These are phyloP conservation scores for Kodamaea hsintzibuensis DNA, from an alignment of 805 yeast genomes.

Conservation along the genomic window DNA sequence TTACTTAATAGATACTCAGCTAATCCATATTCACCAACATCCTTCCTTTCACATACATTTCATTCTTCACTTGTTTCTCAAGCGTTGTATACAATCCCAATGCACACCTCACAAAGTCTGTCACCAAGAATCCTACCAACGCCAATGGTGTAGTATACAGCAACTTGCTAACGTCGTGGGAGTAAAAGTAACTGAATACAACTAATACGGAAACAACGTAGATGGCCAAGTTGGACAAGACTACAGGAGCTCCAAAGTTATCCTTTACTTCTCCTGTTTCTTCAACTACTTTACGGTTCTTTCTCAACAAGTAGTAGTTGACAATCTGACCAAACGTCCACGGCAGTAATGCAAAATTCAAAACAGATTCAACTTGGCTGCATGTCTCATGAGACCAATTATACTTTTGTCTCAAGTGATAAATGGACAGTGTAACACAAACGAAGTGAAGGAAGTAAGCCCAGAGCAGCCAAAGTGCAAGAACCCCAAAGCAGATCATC, in stretches of 20 bases:
- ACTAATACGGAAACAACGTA: background rate
- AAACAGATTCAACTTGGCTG: background rate
- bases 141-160: constrained; percentile 2
- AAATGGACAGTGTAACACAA: background rate
- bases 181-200: background rate
- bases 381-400: background rate
- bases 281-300: background rate
- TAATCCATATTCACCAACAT: constrained; percentile 46
- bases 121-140: background rate
- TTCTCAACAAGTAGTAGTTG: constrained; percentile 1
- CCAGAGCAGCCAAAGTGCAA: constrained; percentile 3
- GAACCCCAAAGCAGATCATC: background rate
- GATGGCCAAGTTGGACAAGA: background rate
- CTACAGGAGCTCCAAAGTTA: background rate
- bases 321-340: constrained; percentile 1
- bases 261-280: constrained; percentile 4
- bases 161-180: background rate
- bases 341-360: background rate
- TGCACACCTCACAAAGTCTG: background rate
- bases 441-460: background rate
- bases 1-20: background rate
- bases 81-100: constrained; percentile 18
- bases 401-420: background rate
- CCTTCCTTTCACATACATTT: constrained; percentile 57
- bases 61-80: constrained; percentile 54